A percentile compares a stretch with the other conserved stretches of the same genome.
These are phyloP conservation scores for Hsuehochloa calcarea DNA, from an alignment of 176 grass and related monocot species.

Conservation along the genomic window DNA sequence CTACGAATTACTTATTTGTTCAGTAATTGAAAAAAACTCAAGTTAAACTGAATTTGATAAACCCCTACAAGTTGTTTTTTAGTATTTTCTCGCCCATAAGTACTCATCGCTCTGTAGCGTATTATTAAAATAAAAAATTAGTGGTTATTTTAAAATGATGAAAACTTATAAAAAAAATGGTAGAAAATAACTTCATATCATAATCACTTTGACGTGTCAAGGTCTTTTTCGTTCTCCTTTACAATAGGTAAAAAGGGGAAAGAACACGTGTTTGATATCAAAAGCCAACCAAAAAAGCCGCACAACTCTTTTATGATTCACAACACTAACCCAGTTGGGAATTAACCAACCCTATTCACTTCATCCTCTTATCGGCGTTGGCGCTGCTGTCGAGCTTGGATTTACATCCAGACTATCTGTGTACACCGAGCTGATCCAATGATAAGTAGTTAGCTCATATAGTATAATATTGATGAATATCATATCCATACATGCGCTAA, in stretches of 20 bases:
- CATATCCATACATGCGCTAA: no score
- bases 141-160: neutral
- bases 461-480: no score
- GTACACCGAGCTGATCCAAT: no score
- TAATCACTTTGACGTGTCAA: neutral
- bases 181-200: neutral
- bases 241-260: neutral
- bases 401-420: no score
- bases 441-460: no score
- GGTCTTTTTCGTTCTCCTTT: neutral
- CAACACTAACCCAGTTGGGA: no score
- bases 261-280: neutral
- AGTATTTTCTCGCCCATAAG: neutral
- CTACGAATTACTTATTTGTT: neutral
- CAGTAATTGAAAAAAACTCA: neutral
- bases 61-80: neutral
- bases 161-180: neutral
- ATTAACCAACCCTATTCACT: no score
- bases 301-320: no score
- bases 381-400: no score
- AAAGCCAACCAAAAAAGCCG: neutral
- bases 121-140: neutral
- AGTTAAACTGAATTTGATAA: neutral
- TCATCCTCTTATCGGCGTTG: no score
- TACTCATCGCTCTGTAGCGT: no score